Conservation (phyloP, 2,329 filamentous ascomycete genomes). For the Ophiostoma populinum region DNA sequence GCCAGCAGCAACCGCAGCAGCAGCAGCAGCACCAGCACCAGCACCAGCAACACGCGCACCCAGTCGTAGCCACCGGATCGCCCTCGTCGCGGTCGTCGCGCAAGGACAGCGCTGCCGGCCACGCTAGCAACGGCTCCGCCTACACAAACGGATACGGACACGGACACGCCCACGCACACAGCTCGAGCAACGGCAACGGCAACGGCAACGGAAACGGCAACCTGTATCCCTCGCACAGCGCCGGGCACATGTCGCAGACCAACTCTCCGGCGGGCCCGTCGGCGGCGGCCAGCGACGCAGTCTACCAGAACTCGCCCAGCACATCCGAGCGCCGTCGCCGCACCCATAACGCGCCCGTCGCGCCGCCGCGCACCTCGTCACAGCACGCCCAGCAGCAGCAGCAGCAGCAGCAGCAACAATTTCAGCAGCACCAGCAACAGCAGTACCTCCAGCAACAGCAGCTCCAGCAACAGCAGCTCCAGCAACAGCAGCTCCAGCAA, state of each 20-base stretch:
- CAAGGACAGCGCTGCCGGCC: constrained; percentile 33
- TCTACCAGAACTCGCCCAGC: constrained; percentile 16
- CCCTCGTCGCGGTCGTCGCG: too few species aligned
- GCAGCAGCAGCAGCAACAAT: constrained; percentile 3
- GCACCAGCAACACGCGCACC: constrained; percentile 36
- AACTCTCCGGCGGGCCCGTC: constrained; percentile 29
- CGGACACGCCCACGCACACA: constrained; percentile 16
- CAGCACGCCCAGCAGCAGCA: constrained; percentile 6
- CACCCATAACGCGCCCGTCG: constrained; percentile 46
- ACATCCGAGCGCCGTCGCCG: constrained; percentile 36
- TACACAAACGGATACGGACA: constrained; percentile 12
- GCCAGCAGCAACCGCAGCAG: constrained; percentile 21
- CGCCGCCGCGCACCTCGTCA: constrained; percentile 69
- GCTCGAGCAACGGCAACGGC: constrained; percentile 20
- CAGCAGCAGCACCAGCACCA: constrained; percentile 30
- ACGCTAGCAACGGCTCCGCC: constrained; percentile 13
- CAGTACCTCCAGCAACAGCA: constrained; percentile 1
- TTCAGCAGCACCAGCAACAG: constrained; percentile 7
- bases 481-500: constrained; percentile 6
- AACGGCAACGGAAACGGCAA: constrained; percentile 15
- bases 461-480: neutral
- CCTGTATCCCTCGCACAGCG: neutral
- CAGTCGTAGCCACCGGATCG: too few species aligned
- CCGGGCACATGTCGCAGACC: constrained; percentile 19
- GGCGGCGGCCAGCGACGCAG: constrained; percentile 14